A percentile compares a stretch with the other conserved stretches of the same genome.
These are phyloP conservation scores for Monosporozyma unispora DNA, from an alignment of 805 yeast species.

Conservation along the genomic window DNA sequence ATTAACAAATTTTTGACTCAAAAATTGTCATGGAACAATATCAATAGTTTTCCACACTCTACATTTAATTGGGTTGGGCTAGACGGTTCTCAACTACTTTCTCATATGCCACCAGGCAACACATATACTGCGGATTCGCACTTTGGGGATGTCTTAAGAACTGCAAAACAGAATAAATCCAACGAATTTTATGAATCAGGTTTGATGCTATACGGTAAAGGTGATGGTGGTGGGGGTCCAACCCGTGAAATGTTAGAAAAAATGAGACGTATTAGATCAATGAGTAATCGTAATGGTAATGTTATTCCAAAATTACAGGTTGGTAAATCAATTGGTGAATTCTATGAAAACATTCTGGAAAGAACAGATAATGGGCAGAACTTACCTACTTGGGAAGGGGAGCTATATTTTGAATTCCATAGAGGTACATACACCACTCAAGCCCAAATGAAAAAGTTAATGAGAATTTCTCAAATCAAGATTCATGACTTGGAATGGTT, in stretches of 20 bases:
- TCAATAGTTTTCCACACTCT: constrained; percentile 79
- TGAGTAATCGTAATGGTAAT: constrained; percentile 68
- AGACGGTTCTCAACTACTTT: constrained; percentile 86
- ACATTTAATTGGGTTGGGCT: constrained; percentile 94
- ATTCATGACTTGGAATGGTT: constrained; percentile 80
- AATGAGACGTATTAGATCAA: constrained; percentile 82
- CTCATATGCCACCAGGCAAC: constrained; percentile 97
- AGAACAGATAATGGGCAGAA: constrained; percentile 55
- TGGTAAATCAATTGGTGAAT: constrained; percentile 67
- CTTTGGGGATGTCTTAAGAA: constrained; percentile 83
- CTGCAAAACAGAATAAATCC: constrained; percentile 75
- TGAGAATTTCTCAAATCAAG: constrained; percentile 66
- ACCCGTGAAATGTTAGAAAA: constrained; percentile 89
- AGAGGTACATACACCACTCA: constrained; percentile 97
- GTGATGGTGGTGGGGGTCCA: constrained; percentile 99
- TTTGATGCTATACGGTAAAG: constrained; percentile 77
- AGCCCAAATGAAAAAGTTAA: constrained; percentile 71
- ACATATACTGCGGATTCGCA: constrained; percentile 91
- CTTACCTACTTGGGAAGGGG: constrained; percentile 88
- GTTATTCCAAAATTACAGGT: constrained; percentile 69
- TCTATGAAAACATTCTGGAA: constrained; percentile 56
- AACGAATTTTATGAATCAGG: constrained; percentile 74
- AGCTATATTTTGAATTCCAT: constrained; percentile 87
- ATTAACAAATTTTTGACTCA: constrained; percentile 83
- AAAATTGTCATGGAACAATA: constrained; percentile 93